Evolutionary conservation across 73 alveolate species (phyloP), one percentile per base, ranked within the genome.

Genomic region (Paramecium tetraurelia): DNA sequence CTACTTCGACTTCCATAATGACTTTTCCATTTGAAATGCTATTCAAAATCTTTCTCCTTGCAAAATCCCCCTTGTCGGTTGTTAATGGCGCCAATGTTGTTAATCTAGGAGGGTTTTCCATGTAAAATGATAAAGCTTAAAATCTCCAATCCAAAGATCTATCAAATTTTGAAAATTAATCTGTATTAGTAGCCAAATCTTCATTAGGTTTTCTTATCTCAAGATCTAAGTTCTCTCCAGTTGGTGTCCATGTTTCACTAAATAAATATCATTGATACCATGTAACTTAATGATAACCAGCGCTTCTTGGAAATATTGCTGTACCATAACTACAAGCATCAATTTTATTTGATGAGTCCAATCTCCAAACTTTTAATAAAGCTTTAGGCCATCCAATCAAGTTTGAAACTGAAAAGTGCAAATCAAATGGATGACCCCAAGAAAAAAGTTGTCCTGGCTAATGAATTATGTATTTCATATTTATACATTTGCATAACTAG

Each of bases 171-270:
- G 90, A 40, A 1, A n/a, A 44, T 41, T 8, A 24, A 48, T 80
- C 90, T 7, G 75, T 41, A 21, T 59, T 63, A 33, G 58, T 86
- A 63, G 93, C 85, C 24, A 86, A 68, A 57, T 93, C 98, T 92
- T 58, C 92, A 93, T 94, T 95, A 48, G 94, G 88, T 87, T 94
- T 94, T 77, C 93, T 94, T n/a, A 97, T 97, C 86, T 95, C 93
- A 33, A 95, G 93, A 44, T 95, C 98, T 33, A 95, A 85, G 84
- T 95, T 95, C 88, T 95, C 95, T 43, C 98, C 98, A 76, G 94
- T 96, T 7, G 97, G 97, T 46, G 97, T 86, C 98, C 99, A 96
- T 5, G 99, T 95, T 68, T 96, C 97, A 59, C 95, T 93, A 96
- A 58, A 53, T 53, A 53, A 9, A 93, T 93, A 83, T 40, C 92